Evolutionary conservation across 306 rosid species (phyloP), one percentile per base, ranked within the genome.

Genomic region (cucumber (Cucumis sativus)): DNA sequence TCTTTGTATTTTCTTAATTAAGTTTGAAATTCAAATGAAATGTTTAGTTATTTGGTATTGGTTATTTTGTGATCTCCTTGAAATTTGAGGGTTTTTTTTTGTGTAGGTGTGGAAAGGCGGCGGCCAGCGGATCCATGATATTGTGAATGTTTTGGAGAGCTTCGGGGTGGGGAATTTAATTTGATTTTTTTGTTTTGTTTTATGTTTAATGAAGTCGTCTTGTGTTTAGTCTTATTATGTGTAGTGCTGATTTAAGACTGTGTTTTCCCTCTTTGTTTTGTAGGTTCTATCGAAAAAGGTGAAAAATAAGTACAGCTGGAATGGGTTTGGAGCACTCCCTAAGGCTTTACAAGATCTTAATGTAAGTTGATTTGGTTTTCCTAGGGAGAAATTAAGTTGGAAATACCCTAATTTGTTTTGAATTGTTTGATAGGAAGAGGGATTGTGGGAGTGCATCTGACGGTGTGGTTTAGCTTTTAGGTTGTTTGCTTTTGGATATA

Each of bases 41-140:
- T 40, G 35, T 15, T 77, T 78, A 37, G 71, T 39, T 66, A 8
- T 66, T 35, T 8, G 52, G 17, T 25, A 4, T 11, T n/a, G 2
- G 11, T 17, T 21, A 0, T 17, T 52, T 33, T 67, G n/a, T 28
- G n/a, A n/a, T n/a, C n/a, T 18, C 65, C 7, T 2, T 51, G 56
- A 45, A 55, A 37, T 67, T 3, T 41, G 16, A 10, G 59, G 58
- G 18, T 55, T 25, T 54, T n/a, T n/a, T 21, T 51, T 10, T 16
- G 49, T 77, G 45, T 55, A 30, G 98, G 97, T 10, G 99, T 95
- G 0, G 97, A 95, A 79, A 87, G 99, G 77, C 84, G 99, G 62
- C 88, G 99, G 88, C n/a, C n/a, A n/a, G n/a, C n/a, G n/a, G n/a
- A 95, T 95, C 82, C 92, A 95, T 12, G 99, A 95, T 52, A 95